Percentiles rank a stretch among this genome's conserved stretches.
phyloP scores from a whole-genome alignment of 768 basidiomycete genomes.

The Epithele typhae region DNA sequence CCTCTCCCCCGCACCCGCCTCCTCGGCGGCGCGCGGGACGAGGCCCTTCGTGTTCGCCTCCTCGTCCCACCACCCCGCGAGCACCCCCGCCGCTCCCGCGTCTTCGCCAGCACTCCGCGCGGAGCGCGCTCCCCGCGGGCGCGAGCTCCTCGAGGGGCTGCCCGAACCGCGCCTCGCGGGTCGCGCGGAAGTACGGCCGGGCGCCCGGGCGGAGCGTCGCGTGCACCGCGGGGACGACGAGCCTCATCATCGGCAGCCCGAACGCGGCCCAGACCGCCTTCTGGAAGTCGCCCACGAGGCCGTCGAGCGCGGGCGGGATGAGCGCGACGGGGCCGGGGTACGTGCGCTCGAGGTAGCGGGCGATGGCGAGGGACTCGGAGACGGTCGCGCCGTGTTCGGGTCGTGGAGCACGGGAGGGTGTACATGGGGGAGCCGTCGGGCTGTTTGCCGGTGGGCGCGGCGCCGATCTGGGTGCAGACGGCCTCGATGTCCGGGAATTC shows the following conservation, averaged over 20 bases:
- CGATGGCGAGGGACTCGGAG: slow-evolving; percentile 25
- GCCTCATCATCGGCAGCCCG: not conserved
- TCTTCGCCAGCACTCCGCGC: slow-evolving; percentile 34
- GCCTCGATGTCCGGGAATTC: slow-evolving; percentile 46
- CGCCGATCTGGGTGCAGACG: slow-evolving; percentile 31
- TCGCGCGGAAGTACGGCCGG: slow-evolving; percentile 26
- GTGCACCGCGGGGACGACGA: slow-evolving; percentile 12
- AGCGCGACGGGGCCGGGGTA: slow-evolving; percentile 28
- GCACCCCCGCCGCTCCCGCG: slow-evolving; percentile 24
- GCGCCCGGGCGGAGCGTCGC: not conserved
- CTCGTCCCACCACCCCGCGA: slow-evolving; percentile 33
- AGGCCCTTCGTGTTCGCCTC: too few species aligned
- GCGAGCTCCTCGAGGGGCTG: slow-evolving; percentile 33
- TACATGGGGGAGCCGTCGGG: slow-evolving; percentile 19
- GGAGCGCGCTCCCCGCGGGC: slow-evolving; percentile 24
- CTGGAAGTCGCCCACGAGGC: slow-evolving; percentile 21
- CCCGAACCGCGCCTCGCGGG: slow-evolving; percentile 31
- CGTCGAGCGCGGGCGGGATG: slow-evolving; percentile 21
- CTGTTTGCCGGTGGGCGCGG: slow-evolving; percentile 30
- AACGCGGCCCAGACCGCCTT: slow-evolving; percentile 11
- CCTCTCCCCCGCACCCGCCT: slow-evolving; percentile 8
- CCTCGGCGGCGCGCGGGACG: too few species aligned
- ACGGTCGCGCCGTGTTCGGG: slow-evolving; percentile 18
- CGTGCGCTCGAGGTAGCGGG: slow-evolving; percentile 21
- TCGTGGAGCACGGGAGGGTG: slow-evolving; percentile 28